These are phyloP conservation scores for Cephaloascus albidus DNA, from an alignment of 805 yeast species.

Conservation along the genomic window DNA sequence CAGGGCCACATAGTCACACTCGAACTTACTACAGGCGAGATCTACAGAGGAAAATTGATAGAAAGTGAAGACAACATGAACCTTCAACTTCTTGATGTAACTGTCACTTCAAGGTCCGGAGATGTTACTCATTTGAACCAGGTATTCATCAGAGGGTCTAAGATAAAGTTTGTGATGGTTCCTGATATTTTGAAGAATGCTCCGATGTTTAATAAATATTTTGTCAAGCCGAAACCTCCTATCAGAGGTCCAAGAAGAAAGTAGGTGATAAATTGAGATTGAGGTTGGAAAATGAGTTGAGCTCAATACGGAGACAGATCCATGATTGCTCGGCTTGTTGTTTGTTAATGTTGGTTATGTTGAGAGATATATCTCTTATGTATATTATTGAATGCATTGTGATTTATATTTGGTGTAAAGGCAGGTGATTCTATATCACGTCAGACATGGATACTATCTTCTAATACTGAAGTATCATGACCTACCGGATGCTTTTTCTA, in stretches of 20 bases:
- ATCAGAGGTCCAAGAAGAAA: conserved; percentile 48
- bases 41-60: conserved; percentile 77
- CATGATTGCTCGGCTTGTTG: too few relatives aligned
- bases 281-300: too few relatives aligned
- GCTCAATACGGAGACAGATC: too few relatives aligned
- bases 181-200: conserved; percentile 88
- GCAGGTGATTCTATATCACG: too few relatives aligned
- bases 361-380: too few relatives aligned
- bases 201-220: conserved; percentile 68
- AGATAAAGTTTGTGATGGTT: conserved; percentile 70
- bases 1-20: conserved; percentile 79
- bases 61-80: conserved; percentile 95
- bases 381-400: too few relatives aligned
- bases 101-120: conserved; percentile 72
- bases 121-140: conserved; percentile 67
- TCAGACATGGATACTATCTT: too few relatives aligned
- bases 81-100: conserved; percentile 73
- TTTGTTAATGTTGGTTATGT: too few relatives aligned
- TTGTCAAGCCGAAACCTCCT: conserved; percentile 63
- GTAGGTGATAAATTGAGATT: conserved; percentile 5
- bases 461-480: too few relatives aligned
- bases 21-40: conserved; percentile 78
- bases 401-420: too few relatives aligned
- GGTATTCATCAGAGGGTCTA: conserved; percentile 88
- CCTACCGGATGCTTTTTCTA: too few relatives aligned